Evolutionary conservation across 2,329 filamentous ascomycete species (phyloP), one percentile per base, ranked within the genome.

Genomic region (Aotearoamyces nothofagi): DNA sequence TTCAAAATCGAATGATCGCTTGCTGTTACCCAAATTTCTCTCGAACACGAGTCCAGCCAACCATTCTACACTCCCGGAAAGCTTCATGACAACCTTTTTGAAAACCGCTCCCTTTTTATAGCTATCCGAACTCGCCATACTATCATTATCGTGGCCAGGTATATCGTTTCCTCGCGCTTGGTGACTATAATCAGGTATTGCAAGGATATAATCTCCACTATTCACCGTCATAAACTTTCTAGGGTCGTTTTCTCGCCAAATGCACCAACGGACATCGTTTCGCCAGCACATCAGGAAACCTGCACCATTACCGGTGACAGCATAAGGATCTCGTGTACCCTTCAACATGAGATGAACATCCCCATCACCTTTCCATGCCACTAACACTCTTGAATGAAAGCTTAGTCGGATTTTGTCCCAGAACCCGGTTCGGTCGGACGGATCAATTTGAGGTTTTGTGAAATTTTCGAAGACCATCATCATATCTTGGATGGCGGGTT

Each of bases 401-500:
- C 78, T 86, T 20, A 98, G 65, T 31, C 90, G 69, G 29, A 98
- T 86, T 61, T 98, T 98, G 56, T 98, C 90, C 90, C 90, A 98
- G 58, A 98, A 98, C 3, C 90, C 90, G 26, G 92, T 83, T 32
- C 79, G 69, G 39, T 98, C 92, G 0, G 90, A 96, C 1, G 81
- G 78, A 50, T 98, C 92, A 15, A 94, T 64, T 38, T 87, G 86
- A 5, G 87, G 83, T 49, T 98, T 98, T 1, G 87, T 94, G 50
- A 98, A 96, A 3, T 81, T 87, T 54, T 98, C 90, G 36, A 98
- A 80, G 15, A 86, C 86, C 69, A 96, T 94, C 90, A 98, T 98
- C 79, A 96, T 93, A 47, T 98, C 92, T 51, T 98, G 90, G 27
- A 98, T 87, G 2, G 87, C 87, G 15, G 92, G 90, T 47, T 98